Conservation (phyloP, 2,329 filamentous ascomycete species). For the Trichophyton simii region DNA sequence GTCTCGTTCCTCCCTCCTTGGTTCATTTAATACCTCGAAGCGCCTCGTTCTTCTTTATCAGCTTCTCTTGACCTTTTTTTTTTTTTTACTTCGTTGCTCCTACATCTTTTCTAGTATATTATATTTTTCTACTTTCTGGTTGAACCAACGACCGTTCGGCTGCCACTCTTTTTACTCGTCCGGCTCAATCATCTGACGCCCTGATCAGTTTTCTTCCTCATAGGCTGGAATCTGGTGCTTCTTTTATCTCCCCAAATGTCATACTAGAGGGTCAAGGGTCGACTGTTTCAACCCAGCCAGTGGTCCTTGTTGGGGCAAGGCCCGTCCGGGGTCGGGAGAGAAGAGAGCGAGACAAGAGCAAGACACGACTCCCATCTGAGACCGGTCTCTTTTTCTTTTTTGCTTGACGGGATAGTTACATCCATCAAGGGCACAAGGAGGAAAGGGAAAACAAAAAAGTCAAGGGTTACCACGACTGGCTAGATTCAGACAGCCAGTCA, state of each 20-base stretch:
- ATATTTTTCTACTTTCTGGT: background rate
- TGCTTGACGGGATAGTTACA: no score
- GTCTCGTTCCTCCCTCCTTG: slow-evolving; percentile 1
- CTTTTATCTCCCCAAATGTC: background rate
- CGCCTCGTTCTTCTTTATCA: background rate
- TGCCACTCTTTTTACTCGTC: background rate
- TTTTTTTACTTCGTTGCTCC: background rate
- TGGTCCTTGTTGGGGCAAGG: background rate
- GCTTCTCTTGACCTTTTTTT: background rate
- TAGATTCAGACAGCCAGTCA: background rate
- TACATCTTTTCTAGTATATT: background rate
- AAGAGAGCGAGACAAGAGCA: background rate
- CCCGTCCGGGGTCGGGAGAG: background rate
- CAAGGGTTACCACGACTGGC: slow-evolving; percentile 6
- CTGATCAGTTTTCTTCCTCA: background rate
- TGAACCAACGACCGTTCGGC: background rate
- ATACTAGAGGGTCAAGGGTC: background rate
- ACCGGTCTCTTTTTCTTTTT: background rate
- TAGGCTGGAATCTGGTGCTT: slow-evolving; percentile 1
- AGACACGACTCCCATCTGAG: background rate
- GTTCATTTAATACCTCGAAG: background rate
- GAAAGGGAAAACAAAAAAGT: background rate
- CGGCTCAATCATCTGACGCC: background rate
- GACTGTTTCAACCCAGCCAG: slow-evolving; percentile 1
- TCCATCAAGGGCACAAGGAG: no score